phyloP scores from a whole-genome alignment of 1,284 basidiomycete species.

The Cerioporus squamosus region DNA sequence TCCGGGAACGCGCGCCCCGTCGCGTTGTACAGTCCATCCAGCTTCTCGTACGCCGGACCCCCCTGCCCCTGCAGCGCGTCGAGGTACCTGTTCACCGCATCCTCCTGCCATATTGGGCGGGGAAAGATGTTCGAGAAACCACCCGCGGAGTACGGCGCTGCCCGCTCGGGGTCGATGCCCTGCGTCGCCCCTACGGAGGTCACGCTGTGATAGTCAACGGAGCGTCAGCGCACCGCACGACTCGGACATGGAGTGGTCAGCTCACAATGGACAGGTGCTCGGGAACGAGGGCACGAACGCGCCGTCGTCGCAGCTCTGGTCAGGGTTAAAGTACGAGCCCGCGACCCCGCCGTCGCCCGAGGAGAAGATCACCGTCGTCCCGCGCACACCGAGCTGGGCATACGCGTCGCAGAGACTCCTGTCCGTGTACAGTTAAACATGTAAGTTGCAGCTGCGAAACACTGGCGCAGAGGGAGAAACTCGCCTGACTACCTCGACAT shows the following conservation, averaged over 20 bases:
- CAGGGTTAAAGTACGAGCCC: conserved; percentile 31
- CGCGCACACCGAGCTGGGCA: conserved; percentile 61
- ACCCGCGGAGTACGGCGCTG: conserved; percentile 44
- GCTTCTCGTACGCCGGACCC: too few species aligned
- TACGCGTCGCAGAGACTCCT: conserved; percentile 55
- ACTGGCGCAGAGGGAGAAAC: too few species aligned
- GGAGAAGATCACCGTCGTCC: conserved; percentile 64
- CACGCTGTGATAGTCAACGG: conserved; percentile 48
- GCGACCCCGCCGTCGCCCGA: conserved; percentile 72
- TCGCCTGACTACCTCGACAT: too few species aligned
- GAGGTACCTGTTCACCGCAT: too few species aligned
- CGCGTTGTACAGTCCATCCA: conserved; percentile 22
- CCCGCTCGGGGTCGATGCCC: conserved; percentile 50
- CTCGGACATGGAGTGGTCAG: conserved; percentile 12
- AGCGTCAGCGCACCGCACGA: not conserved
- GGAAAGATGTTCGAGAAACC: conserved; percentile 53
- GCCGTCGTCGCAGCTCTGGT: conserved; percentile 49
- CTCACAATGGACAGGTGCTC: conserved; percentile 55
- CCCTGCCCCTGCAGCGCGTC: too few species aligned
- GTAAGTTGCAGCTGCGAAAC: too few species aligned
- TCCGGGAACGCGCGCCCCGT: conserved; percentile 36
- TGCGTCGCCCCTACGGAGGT: conserved; percentile 61
- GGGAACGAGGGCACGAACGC: conserved; percentile 74
- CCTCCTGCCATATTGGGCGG: conserved; percentile 42
- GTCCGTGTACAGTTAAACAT: not conserved